Evolutionary conservation across 805 yeast species (phyloP), one percentile per base, ranked within the genome.

Genomic region (Ogataea parapolymorpha): DNA sequence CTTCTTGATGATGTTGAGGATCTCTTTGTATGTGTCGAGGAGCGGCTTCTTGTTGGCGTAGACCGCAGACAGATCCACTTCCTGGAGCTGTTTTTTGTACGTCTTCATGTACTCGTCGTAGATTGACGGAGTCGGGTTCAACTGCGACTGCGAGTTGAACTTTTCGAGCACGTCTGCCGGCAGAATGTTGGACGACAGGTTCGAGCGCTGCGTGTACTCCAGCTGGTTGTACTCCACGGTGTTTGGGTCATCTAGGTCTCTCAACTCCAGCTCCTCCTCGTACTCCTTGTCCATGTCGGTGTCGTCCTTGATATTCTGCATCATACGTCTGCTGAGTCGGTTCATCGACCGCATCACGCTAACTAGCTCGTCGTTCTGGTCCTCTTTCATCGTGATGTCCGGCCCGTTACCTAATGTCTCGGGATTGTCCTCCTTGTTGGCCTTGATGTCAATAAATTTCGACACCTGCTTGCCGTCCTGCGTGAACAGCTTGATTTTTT

Each of bases 311-410:
- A 73, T 56, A 29, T 77, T 74, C 33, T 71, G 70, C 48, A 91
- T 77, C 84, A 91, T 83, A 50, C 89, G 79, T 43, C 86, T 80
- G 57, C 95, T 83, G 35, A 91, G 67, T 45, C 89, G 76, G 64
- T 91, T 91, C 93, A 91, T 89, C 47, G 95, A 87, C 50, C 84
- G 75, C 67, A 93, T 71, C 14, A 89, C 79, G 13, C 84, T 78
- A 13, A 86, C 72, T 51, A 89, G 77, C 49, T 86, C 95, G 24
- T 72, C 74, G 39, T 77, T 77, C 33, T 74, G 74, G 29, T 75
- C 76, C 29, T 71, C 73, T 41, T 74, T 72, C 98, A 91, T 91
- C 6, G 97, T 91, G 40, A 86, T 69, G 63, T 91, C 97, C 0
- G 96, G 96, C 15, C 72, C 70, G 56, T 87, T 86, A 1, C 97